Evolutionary conservation across 371 early-diverging fungal genomes (phyloP).

Genomic region (Haplosporangium sp.): DNA sequence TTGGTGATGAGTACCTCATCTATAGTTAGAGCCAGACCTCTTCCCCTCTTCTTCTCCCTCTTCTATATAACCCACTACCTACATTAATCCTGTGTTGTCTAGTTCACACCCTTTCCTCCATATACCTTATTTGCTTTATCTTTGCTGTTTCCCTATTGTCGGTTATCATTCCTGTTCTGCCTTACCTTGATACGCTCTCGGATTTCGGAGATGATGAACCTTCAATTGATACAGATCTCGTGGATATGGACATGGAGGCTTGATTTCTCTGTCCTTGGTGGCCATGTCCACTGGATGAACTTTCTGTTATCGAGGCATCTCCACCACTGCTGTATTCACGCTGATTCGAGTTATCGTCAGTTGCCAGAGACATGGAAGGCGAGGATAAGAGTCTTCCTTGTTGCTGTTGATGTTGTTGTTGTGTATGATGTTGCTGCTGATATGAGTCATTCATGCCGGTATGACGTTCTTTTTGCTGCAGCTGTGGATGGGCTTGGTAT

Average conservation of each 20-base stretch:
- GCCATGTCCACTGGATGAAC: slow-evolving; percentile 11
- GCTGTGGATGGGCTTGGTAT: slow-evolving; percentile 2
- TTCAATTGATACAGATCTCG: slow-evolving; percentile 9
- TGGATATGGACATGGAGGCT: slow-evolving; percentile 4
- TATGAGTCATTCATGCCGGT: slow-evolving; percentile 6
- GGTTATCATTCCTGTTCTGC: background rate
- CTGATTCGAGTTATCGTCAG: slow-evolving; percentile 19
- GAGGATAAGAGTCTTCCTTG: slow-evolving; percentile 10
- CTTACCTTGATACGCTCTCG: slow-evolving; percentile 32
- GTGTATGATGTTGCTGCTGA: slow-evolving; percentile 6
- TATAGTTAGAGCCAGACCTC: background rate
- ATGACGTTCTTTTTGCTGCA: background rate
- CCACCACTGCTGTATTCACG: slow-evolving; percentile 4
- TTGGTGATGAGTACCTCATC: background rate
- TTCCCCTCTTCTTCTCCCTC: background rate
- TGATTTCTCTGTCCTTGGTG: slow-evolving; percentile 16
- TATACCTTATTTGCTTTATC: background rate
- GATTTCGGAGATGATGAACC: slow-evolving; percentile 24
- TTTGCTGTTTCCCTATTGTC: background rate
- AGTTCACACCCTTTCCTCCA: background rate
- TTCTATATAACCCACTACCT: background rate
- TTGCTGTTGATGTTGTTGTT: slow-evolving; percentile 14
- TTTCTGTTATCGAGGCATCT: slow-evolving; percentile 10
- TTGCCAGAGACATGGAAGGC: slow-evolving; percentile 14
- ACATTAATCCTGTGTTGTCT: background rate